Percentiles rank a stretch among this genome's conserved stretches.
Conservation (phyloP, 441 rosid species). For the Metrosideros polymorpha region DNA sequence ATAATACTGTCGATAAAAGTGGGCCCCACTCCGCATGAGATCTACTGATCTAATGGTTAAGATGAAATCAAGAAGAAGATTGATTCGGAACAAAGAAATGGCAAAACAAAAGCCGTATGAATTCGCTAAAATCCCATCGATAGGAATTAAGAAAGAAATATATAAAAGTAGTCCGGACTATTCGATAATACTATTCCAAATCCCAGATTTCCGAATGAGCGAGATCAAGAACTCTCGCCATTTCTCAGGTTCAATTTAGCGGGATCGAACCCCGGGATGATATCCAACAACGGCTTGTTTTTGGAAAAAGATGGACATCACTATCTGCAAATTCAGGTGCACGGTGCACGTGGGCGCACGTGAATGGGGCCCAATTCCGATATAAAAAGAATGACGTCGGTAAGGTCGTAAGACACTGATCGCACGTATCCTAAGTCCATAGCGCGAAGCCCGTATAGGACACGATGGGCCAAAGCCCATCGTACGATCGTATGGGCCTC, state of each 20-base stretch:
- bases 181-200: rapidly evolving
- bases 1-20: background rate
- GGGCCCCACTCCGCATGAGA: background rate
- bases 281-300: background rate
- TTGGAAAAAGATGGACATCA: background rate
- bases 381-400: background rate
- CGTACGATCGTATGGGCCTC: too few species aligned
- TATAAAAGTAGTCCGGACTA: rapidly evolving
- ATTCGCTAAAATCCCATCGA: too few species aligned
- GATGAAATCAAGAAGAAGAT: background rate
- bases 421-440: background rate
- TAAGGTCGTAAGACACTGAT: background rate
- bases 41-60: background rate
- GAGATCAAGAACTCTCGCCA: background rate
- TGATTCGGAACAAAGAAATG: background rate
- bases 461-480: background rate
- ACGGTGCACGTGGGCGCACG: background rate
- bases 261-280: background rate
- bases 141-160: background rate
- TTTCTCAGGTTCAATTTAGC: background rate
- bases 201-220: rapidly evolving
- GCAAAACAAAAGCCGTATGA: rapidly evolving
- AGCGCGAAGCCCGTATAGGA: background rate
- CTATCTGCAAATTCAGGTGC: background rate
- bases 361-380: background rate